phyloP scores from a whole-genome alignment of 2,329 filamentous ascomycete genomes.

The Talaromyces sp. region DNA sequence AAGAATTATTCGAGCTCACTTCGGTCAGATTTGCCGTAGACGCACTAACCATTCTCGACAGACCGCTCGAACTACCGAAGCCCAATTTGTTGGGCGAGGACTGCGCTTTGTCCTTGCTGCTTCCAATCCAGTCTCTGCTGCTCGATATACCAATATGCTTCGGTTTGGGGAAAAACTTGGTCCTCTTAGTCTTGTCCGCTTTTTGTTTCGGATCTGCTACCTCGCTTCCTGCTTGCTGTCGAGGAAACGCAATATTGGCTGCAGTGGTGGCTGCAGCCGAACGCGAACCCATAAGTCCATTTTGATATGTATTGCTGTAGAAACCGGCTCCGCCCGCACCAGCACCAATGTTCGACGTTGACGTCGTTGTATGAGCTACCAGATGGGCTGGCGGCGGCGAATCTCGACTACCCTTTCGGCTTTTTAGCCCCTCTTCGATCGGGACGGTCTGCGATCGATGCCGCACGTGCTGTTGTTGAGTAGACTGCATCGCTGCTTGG shows the following conservation, averaged over 20 bases:
- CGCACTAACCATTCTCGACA: conserved; percentile 56
- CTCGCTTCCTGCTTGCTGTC: conserved; percentile 34
- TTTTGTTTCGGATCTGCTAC: conserved; percentile 45
- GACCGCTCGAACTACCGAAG: conserved; percentile 49
- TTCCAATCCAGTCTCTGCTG: conserved; percentile 48
- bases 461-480: conserved; percentile 41
- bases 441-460: conserved; percentile 57
- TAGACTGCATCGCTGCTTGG: conserved; percentile 60
- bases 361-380: conserved; percentile 25
- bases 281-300: conserved; percentile 50
- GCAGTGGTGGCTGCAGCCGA: conserved; percentile 59
- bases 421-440: conserved; percentile 33
- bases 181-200: conserved; percentile 59
- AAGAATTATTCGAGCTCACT: conserved; percentile 52
- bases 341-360: not conserved
- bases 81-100: conserved; percentile 59
- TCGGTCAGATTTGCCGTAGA: conserved; percentile 61
- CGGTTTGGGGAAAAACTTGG: conserved; percentile 67
- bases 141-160: conserved; percentile 63
- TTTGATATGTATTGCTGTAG: conserved; percentile 43
- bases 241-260: conserved; percentile 61
- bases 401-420: conserved; percentile 31
- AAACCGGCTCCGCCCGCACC: conserved; percentile 18
- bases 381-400: conserved; percentile 35
- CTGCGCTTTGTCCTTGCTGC: conserved; percentile 48